Conservation (phyloP, 116 monocot genomes). For the Posidonia oceanica region DNA sequence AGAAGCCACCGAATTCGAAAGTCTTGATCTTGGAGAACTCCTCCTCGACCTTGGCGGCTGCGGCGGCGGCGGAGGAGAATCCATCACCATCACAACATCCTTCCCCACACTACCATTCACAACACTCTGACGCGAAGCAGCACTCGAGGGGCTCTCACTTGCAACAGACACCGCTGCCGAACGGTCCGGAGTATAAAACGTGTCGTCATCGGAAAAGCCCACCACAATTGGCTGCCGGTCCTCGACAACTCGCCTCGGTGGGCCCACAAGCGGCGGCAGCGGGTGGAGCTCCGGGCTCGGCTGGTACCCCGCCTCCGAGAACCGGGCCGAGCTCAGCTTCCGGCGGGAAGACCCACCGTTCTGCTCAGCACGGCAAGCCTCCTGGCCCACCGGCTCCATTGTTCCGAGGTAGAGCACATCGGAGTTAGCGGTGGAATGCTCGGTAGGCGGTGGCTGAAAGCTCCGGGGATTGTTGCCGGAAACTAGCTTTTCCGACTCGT, state of each 20-base stretch:
- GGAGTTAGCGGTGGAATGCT: constrained; percentile 3
- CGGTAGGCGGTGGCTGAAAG: not conserved
- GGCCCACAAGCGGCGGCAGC: constrained; percentile 44
- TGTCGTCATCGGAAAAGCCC: constrained; percentile 59
- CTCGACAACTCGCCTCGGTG: not conserved
- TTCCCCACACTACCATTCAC: constrained; percentile 18
- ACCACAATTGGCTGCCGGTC: not conserved
- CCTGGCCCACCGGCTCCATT: constrained; percentile 27
- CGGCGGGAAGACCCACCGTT: constrained; percentile 45
- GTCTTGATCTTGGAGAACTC: constrained; percentile 51
- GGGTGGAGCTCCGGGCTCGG: constrained; percentile 85
- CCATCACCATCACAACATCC: constrained; percentile 13
- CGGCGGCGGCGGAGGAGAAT: constrained; percentile 2
- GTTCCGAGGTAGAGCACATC: constrained; percentile 76
- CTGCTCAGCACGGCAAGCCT: constrained; percentile 2
- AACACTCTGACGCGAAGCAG: constrained; percentile 41
- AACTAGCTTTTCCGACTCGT: constrained; percentile 28
- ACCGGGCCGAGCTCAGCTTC: constrained; percentile 43
- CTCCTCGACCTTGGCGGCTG: constrained; percentile 39
- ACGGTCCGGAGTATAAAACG: constrained; percentile 41
- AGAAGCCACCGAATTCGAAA: constrained; percentile 21
- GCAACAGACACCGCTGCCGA: constrained; percentile 24
- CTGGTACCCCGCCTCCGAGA: constrained; percentile 20
- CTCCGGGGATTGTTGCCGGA: constrained; percentile 6
- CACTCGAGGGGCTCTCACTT: constrained; percentile 44